A percentile compares a stretch with the other conserved stretches of the same genome.
These are phyloP conservation scores for Fusarium nanum DNA, from an alignment of 2,329 filamentous ascomycete species.

Conservation along the genomic window DNA sequence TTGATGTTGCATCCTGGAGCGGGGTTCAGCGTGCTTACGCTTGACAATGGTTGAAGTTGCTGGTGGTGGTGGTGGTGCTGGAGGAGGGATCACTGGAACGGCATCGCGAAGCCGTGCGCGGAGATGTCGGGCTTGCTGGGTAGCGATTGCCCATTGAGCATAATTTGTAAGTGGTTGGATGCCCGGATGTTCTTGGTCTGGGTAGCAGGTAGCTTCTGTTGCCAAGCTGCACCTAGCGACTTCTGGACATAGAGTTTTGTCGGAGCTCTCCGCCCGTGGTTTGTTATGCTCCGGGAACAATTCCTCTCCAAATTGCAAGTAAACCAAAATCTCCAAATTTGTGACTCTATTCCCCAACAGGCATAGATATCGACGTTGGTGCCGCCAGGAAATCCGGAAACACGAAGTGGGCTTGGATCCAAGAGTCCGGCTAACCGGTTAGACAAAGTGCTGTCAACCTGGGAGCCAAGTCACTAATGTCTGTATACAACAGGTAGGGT, in stretches of 20 bases:
- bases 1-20: constrained; percentile 35
- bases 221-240: constrained; percentile 13
- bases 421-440: constrained; percentile 17
- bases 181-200: constrained; percentile 18
- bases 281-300: neutral
- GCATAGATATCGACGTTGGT: constrained; percentile 12
- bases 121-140: neutral
- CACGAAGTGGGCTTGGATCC: constrained; percentile 24
- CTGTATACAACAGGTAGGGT: neutral
- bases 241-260: constrained; percentile 1
- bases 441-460: constrained; percentile 15
- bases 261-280: constrained; percentile 34
- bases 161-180: neutral
- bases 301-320: constrained; percentile 7
- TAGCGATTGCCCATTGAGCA: neutral
- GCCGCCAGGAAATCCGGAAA: constrained; percentile 29
- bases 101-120: constrained; percentile 12
- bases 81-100: constrained; percentile 22
- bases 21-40: constrained; percentile 34
- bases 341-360: constrained; percentile 1
- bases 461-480: neutral
- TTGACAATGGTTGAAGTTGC: neutral
- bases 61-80: neutral
- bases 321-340: constrained; percentile 12
- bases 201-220: constrained; percentile 7